phyloP scores from a whole-genome alignment of 768 basidiomycete genomes.

The Hypholoma fasciculare region DNA sequence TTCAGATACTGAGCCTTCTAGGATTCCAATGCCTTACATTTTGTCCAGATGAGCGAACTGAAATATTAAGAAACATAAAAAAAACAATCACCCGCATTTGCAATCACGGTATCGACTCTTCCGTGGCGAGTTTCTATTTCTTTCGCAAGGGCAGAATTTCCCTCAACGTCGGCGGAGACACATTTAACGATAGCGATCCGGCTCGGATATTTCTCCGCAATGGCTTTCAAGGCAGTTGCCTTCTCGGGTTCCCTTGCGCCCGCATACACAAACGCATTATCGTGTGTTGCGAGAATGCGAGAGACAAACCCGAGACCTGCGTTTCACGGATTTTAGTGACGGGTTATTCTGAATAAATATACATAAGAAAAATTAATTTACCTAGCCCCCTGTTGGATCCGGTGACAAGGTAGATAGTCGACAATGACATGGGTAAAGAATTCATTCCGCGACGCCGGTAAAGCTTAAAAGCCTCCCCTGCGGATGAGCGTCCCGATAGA shows the following conservation, averaged over 20 bases:
- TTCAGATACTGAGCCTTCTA: background rate
- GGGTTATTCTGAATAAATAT: background rate
- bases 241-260: background rate
- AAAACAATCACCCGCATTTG: background rate
- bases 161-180: background rate
- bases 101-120: background rate
- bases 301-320: constrained; percentile 1
- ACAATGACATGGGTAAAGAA: too few relatives aligned
- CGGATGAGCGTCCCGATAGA: too few relatives aligned
- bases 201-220: background rate
- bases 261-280: constrained; percentile 1
- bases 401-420: background rate
- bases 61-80: background rate
- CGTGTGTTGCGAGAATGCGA: background rate
- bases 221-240: background rate
- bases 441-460: too few relatives aligned
- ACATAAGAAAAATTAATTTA: background rate
- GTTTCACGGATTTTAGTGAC: background rate
- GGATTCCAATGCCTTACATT: background rate
- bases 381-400: background rate
- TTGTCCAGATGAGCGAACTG: background rate
- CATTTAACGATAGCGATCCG: background rate
- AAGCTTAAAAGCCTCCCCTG: too few relatives aligned
- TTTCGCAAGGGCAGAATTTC: background rate
- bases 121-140: background rate